Conservation (phyloP, 148 eudicot genomes). For the Rhododendron mucronatum region DNA sequence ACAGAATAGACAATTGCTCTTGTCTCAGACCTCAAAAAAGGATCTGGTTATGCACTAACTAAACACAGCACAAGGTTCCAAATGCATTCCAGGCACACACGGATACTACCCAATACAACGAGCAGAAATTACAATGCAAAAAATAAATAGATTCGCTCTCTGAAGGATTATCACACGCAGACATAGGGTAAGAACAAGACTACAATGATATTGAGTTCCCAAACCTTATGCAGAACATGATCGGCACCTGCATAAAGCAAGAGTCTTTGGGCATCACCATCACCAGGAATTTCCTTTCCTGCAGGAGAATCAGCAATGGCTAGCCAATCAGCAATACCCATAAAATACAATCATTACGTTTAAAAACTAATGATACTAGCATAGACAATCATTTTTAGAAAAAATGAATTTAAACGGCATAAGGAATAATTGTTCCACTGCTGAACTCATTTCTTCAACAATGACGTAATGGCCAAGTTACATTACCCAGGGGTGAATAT, state of each 20-base stretch:
- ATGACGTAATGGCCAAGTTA: not conserved
- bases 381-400: not conserved
- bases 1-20: too few species aligned
- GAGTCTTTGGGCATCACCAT: constrained; percentile 46
- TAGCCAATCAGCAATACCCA: not conserved
- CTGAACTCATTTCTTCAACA: not conserved
- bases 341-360: not conserved
- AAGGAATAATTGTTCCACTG: not conserved
- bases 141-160: not conserved
- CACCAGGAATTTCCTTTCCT: constrained; percentile 79
- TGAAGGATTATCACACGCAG: not conserved
- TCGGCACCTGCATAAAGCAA: constrained; percentile 60
- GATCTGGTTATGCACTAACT: not conserved
- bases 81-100: not conserved
- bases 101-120: not conserved
- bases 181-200: not conserved
- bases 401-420: not conserved
- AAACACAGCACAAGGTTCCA: not conserved
- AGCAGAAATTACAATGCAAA: not conserved
- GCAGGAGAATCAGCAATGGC: constrained; percentile 13
- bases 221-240: constrained; percentile 71
- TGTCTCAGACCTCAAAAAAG: too few species aligned
- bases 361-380: not conserved
- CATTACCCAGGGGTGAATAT: not conserved
- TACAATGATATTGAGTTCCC: constrained; percentile 7